These are phyloP conservation scores for Castanospermum australe DNA, from an alignment of 306 rosid species.

Conservation along the genomic window DNA sequence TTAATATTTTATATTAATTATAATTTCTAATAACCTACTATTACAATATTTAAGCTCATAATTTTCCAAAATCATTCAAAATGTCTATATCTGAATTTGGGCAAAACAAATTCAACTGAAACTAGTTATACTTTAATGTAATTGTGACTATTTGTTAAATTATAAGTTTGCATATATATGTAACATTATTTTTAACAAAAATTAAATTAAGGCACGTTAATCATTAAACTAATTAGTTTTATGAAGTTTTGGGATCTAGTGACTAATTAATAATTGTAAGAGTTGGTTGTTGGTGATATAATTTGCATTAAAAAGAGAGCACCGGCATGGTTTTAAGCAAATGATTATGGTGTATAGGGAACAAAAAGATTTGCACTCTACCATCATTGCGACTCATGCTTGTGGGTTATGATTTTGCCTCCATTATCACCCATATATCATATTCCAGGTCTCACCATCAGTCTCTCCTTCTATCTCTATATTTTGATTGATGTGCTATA, in stretches of 20 bases:
- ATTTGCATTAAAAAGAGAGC: not conserved
- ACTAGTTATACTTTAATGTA: not conserved
- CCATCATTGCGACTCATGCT: slow-evolving; percentile 30
- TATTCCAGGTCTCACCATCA: slow-evolving; percentile 17
- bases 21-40: not conserved
- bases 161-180: not conserved
- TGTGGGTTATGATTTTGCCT: slow-evolving; percentile 38
- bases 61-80: not conserved
- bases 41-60: not conserved
- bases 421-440: slow-evolving; percentile 29
- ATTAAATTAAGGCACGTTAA: not conserved
- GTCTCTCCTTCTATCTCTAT: not conserved
- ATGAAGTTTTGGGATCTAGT: not conserved
- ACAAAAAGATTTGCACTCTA: not conserved
- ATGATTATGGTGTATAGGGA: not conserved
- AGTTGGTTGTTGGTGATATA: not conserved
- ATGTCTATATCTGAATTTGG: not conserved
- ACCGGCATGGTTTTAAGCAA: not conserved
- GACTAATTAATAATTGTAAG: not conserved
- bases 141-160: too few species aligned
- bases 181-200: not conserved
- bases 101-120: not conserved
- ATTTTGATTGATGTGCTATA: not conserved
- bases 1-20: not conserved
- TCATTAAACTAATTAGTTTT: not conserved